Conservation (phyloP, 306 rosid species). For the Fragaria iinumae region DNA sequence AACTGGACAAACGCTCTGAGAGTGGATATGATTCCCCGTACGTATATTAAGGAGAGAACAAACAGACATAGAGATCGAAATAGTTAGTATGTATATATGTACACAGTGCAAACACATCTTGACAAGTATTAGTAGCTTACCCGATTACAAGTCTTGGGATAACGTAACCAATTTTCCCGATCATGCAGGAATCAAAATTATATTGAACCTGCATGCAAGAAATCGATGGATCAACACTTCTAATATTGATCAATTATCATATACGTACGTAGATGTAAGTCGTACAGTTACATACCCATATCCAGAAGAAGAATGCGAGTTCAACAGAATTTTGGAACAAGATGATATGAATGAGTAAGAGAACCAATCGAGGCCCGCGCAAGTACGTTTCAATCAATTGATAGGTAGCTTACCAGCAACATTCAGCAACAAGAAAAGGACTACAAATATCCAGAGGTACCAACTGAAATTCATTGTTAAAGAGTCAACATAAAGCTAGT, state of each 20-base stretch:
- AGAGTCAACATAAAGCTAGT: not conserved
- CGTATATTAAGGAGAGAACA: not conserved
- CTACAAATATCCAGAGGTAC: constrained; percentile 36
- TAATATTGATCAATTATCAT: not conserved
- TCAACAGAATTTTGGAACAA: constrained; percentile 39
- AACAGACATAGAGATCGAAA: not conserved
- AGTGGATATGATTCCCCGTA: not conserved
- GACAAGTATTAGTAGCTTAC: constrained; percentile 6
- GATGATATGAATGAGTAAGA: constrained; percentile 29
- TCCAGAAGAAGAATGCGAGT: constrained; percentile 38
- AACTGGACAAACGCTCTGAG: constrained; percentile 30
- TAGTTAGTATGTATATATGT: not conserved
- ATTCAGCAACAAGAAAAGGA: constrained; percentile 34
- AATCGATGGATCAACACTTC: not conserved
- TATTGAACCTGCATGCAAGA: constrained; percentile 35
- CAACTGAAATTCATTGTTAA: constrained; percentile 23
- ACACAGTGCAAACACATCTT: not conserved
- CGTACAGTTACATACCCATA: constrained; percentile 13
- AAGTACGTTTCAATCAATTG: not conserved
- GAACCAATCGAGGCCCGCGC: constrained; percentile 28
- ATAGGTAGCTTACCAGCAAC: constrained; percentile 25
- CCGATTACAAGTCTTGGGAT: constrained; percentile 42
- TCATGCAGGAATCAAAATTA: constrained; percentile 35
- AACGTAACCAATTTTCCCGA: constrained; percentile 26
- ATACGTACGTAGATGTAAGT: not conserved